Evolutionary conservation across 1,139 yeast genomes (phyloP).

Genomic region (Geotrichum klebahnii): DNA sequence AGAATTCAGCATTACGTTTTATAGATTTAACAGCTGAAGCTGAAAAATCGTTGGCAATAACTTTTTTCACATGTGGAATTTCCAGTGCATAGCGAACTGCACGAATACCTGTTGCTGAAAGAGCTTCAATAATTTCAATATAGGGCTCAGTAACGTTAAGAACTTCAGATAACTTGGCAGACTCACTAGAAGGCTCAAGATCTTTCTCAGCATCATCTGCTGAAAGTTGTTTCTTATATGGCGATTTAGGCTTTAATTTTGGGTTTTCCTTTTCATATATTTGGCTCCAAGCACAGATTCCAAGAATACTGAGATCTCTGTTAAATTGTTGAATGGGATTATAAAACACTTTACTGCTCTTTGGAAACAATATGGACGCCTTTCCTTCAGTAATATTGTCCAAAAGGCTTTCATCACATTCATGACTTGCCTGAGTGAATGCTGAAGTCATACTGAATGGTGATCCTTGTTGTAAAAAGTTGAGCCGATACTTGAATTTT

Average conservation of each 20-base stretch:
- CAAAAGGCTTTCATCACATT: constrained; percentile 6
- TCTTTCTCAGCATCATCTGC: background rate
- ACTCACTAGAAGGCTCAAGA: background rate
- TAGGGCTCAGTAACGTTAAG: too few relatives aligned
- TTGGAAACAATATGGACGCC: constrained; percentile 74
- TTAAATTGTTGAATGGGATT: constrained; percentile 96
- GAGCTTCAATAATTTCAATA: constrained; percentile 77
- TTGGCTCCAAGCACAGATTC: constrained; percentile 81
- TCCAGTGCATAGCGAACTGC: constrained; percentile 91
- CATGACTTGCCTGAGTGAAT: background rate
- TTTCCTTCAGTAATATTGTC: constrained; percentile 58
- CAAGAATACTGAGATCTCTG: constrained; percentile 80
- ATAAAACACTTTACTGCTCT: constrained; percentile 79
- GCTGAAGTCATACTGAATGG: background rate
- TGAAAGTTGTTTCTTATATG: background rate
- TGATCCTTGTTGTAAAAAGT: too few relatives aligned
- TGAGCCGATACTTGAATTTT: too few relatives aligned
- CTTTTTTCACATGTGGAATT: constrained; percentile 62
- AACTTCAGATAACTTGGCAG: background rate
- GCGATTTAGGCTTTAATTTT: background rate
- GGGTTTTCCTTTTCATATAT: constrained; percentile 37
- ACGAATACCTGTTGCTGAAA: constrained; percentile 90
- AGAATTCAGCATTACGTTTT: constrained; percentile 62
- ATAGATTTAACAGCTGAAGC: constrained; percentile 84
- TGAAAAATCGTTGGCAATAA: constrained; percentile 84